A percentile compares a stretch with the other conserved stretches of the same genome.
Conservation (phyloP, 163 green algal species). For the Prototheca cutis region DNA sequence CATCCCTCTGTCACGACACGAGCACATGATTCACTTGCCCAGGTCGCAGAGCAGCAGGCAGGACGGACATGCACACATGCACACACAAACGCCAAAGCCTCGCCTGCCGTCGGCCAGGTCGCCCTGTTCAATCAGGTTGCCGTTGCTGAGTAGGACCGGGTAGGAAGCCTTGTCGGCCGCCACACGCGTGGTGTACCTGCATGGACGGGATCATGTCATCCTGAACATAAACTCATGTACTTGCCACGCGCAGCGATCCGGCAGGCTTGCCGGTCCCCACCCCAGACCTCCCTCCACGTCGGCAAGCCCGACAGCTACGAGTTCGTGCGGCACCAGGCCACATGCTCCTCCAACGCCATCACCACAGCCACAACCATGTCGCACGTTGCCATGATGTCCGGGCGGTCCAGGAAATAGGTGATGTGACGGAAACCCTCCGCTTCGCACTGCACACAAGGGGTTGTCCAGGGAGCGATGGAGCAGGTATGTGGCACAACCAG, state of each 20-base stretch:
- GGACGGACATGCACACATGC: too few relatives aligned
- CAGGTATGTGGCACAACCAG: too few relatives aligned
- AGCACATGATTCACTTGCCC: too few relatives aligned
- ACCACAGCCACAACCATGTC: neutral
- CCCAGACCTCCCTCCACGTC: too few relatives aligned
- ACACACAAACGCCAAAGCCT: too few relatives aligned
- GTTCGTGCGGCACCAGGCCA: too few relatives aligned
- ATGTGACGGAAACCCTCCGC: constrained; percentile 96
- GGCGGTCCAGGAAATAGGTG: constrained; percentile 89
- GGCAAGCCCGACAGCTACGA: too few relatives aligned
- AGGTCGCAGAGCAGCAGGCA: too few relatives aligned
- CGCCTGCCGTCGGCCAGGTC: constrained; percentile 51
- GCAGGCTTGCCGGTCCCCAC: too few relatives aligned
- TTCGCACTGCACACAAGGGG: constrained; percentile 86
- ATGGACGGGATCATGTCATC: neutral
- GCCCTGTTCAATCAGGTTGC: constrained; percentile 81
- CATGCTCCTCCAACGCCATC: neutral
- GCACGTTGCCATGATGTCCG: constrained; percentile 67
- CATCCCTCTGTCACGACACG: too few relatives aligned
- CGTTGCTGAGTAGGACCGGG: constrained; percentile 94
- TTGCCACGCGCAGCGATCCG: too few relatives aligned
- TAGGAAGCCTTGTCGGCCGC: constrained; percentile 80
- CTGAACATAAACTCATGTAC: neutral
- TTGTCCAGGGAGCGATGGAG: too few relatives aligned
- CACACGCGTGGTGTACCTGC: constrained; percentile 74